Evolutionary conservation across 2,329 filamentous ascomycete species (phyloP).

Genomic region (Colletotrichum sidae): DNA sequence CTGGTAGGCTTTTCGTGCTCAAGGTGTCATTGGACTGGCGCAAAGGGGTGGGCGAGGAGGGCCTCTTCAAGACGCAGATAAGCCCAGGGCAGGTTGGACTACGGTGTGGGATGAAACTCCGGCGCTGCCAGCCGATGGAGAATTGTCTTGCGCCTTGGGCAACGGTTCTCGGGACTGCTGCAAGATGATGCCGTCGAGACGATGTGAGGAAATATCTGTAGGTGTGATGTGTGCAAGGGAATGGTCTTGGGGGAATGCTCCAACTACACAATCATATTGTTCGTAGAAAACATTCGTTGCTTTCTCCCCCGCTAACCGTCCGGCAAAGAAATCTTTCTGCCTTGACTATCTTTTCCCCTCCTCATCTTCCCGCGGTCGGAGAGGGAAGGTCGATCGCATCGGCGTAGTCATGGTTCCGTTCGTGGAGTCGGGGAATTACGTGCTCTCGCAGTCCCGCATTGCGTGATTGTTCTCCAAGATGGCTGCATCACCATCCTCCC

Average conservation of each 20-base stretch:
- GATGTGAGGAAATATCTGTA: not conserved
- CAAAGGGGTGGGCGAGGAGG: too few species aligned
- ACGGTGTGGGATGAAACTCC: not conserved
- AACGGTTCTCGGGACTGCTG: not conserved
- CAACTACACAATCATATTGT: conserved; percentile 1
- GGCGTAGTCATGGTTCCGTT: not conserved
- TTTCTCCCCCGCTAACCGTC: too few species aligned
- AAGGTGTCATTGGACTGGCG: conserved; percentile 20
- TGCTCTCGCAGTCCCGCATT: conserved; percentile 37
- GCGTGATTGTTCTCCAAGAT: conserved; percentile 38
- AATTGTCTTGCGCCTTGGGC: conserved; percentile 5
- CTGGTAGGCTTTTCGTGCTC: not conserved
- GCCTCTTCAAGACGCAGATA: too few species aligned
- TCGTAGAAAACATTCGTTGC: too few species aligned
- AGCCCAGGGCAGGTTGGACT: too few species aligned
- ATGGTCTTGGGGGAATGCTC: not conserved
- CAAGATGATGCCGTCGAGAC: not conserved
- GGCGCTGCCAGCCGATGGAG: conserved; percentile 5
- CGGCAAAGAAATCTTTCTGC: not conserved
- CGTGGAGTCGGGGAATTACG: conserved; percentile 29
- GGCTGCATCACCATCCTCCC: conserved; percentile 35
- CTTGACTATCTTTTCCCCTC: not conserved
- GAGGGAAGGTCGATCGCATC: conserved; percentile 12
- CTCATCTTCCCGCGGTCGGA: conserved; percentile 24
- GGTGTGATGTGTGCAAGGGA: not conserved